Evolutionary conservation across 2,329 filamentous ascomycete species (phyloP).

Genomic region (Lasiodiplodia hormozganensis): DNA sequence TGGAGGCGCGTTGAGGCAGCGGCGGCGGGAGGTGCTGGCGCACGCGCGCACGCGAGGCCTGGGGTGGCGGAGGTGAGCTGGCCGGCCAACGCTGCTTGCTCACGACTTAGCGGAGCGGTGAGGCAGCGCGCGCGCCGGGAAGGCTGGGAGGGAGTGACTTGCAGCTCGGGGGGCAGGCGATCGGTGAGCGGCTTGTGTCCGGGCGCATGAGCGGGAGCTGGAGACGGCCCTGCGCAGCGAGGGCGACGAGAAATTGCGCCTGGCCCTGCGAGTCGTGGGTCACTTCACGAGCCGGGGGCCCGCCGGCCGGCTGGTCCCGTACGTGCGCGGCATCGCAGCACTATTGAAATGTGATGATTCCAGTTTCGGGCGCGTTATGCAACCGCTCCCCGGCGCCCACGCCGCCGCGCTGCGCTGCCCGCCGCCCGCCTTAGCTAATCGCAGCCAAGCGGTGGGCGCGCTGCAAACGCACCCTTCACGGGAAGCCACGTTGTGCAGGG

Average conservation of each 20-base stretch:
- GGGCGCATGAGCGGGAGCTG: constrained; percentile 1
- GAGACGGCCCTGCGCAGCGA: constrained; percentile 22
- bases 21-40: constrained; percentile 4
- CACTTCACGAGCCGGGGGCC: constrained; percentile 15
- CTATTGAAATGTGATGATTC: constrained; percentile 27
- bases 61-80: constrained; percentile 24
- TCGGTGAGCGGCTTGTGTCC: constrained; percentile 1
- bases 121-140: constrained; percentile 18
- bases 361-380: constrained; percentile 27
- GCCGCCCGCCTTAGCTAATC: constrained; percentile 16
- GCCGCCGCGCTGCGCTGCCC: not conserved
- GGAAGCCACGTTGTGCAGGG: constrained; percentile 30
- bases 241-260: constrained; percentile 20
- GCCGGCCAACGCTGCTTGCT: constrained; percentile 28
- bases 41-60: constrained; percentile 9
- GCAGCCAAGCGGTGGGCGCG: constrained; percentile 9
- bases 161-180: constrained; percentile 22
- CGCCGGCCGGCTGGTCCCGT: constrained; percentile 25
- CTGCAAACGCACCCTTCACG: constrained; percentile 24
- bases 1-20: constrained; percentile 14
- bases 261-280: constrained; percentile 21
- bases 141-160: constrained; percentile 19
- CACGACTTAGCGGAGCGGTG: constrained; percentile 26
- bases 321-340: constrained; percentile 17
- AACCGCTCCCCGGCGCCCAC: not conserved